Percentiles rank a stretch among this genome's conserved stretches.
phyloP scores from a whole-genome alignment of 2,329 filamentous ascomycete species.

The Graphium sp. region DNA sequence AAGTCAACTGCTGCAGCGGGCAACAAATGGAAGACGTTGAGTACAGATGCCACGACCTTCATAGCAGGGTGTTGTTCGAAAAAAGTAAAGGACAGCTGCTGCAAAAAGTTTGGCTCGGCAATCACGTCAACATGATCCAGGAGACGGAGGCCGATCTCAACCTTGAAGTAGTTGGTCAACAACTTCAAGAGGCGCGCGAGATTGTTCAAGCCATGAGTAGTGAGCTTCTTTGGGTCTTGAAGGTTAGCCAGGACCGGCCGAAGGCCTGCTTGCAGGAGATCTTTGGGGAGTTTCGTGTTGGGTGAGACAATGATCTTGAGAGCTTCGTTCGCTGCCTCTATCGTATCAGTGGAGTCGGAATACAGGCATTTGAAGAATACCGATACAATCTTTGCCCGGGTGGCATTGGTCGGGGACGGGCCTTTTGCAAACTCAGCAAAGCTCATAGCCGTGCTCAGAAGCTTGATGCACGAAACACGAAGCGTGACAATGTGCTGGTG shows the following conservation, averaged over 20 bases:
- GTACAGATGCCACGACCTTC: conserved; percentile 86
- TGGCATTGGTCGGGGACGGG: conserved; percentile 43
- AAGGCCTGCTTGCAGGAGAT: conserved; percentile 83
- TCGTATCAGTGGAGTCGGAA: conserved; percentile 79
- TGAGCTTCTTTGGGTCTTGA: conserved; percentile 82
- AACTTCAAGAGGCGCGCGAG: conserved; percentile 77
- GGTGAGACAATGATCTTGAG: conserved; percentile 75
- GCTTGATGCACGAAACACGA: conserved; percentile 80
- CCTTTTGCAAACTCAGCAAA: conserved; percentile 81
- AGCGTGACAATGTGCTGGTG: conserved; percentile 86
- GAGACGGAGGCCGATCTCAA: conserved; percentile 87
- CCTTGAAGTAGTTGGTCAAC: conserved; percentile 96
- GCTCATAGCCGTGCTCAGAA: conserved; percentile 83
- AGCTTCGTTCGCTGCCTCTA: conserved; percentile 83
- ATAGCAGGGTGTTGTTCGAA: conserved; percentile 87
- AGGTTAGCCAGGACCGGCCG: conserved; percentile 93
- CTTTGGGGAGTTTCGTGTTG: conserved; percentile 85
- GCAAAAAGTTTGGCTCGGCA: conserved; percentile 61
- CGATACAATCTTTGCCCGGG: conserved; percentile 59
- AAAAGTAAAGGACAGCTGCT: conserved; percentile 85
- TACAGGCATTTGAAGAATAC: conserved; percentile 98
- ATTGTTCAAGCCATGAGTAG: conserved; percentile 77
- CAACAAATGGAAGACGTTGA: conserved; percentile 94
- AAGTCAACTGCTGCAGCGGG: conserved; percentile 81
- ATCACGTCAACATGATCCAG: conserved; percentile 88